phyloP scores from a whole-genome alignment of 345 rosid genomes.

The Lepidium aucheri region DNA sequence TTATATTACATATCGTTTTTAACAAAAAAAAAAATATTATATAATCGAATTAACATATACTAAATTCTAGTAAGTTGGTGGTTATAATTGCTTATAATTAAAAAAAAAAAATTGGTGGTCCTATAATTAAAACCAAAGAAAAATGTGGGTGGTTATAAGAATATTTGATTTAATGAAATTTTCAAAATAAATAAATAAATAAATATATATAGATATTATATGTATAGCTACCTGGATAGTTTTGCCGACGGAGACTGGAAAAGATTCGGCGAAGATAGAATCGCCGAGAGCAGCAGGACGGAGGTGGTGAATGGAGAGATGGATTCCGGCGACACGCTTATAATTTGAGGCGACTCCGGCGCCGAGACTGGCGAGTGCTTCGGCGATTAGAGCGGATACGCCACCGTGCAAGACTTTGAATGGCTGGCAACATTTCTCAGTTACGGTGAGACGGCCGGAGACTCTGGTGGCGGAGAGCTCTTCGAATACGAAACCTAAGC shows the following conservation, averaged over 20 bases:
- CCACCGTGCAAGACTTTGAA: constrained; percentile 96
- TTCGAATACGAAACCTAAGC: constrained; percentile 45
- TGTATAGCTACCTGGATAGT: constrained; percentile 54
- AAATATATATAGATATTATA: background rate
- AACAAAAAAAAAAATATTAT: too few species aligned
- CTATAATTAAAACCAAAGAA: too few species aligned
- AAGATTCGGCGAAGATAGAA: constrained; percentile 56
- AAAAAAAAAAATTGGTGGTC: too few species aligned
- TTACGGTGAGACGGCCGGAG: constrained; percentile 51
- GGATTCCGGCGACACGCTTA: constrained; percentile 80
- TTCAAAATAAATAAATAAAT: too few species aligned
- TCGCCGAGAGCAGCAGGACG: constrained; percentile 73
- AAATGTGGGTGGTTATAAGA: too few species aligned
- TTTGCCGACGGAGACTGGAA: constrained; percentile 59
- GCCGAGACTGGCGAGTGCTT: constrained; percentile 78
- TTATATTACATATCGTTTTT: too few species aligned
- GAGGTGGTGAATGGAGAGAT: constrained; percentile 75
- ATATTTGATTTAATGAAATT: too few species aligned
- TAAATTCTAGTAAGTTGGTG: too few species aligned
- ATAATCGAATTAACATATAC: too few species aligned
- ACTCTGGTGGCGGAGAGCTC: constrained; percentile 47
- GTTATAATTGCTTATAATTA: too few species aligned
- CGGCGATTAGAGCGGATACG: constrained; percentile 79
- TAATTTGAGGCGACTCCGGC: constrained; percentile 72
- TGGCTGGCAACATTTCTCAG: constrained; percentile 62